These are phyloP conservation scores for Planoprotostelium fungivorum DNA, from an alignment of 78 protist species.

Conservation along the genomic window DNA sequence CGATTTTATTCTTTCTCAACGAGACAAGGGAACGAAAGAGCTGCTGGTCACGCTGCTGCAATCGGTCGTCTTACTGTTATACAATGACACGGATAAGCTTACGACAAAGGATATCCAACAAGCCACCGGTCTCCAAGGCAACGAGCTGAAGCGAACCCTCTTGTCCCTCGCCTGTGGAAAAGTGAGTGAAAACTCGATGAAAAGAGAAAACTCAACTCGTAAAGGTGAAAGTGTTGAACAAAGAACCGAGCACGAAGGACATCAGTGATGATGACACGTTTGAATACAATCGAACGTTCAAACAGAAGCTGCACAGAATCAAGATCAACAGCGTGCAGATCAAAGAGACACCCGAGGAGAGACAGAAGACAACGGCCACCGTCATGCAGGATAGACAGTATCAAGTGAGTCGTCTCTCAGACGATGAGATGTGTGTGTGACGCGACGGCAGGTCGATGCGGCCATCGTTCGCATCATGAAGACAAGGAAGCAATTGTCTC, in stretches of 20 bases:
- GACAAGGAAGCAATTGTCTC: constrained; percentile 78
- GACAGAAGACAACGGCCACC: constrained; percentile 61
- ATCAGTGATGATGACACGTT: constrained; percentile 72
- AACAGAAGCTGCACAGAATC: constrained; percentile 47
- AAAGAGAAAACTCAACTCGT: background rate
- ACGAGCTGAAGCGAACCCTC: constrained; percentile 72
- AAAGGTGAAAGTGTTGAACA: background rate
- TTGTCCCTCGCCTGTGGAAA: constrained; percentile 71
- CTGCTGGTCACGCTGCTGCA: constrained; percentile 78
- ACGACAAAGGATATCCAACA: constrained; percentile 35
- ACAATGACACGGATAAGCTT: constrained; percentile 54
- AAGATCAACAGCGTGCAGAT: constrained; percentile 86
- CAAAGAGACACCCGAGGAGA: constrained; percentile 86
- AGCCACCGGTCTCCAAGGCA: constrained; percentile 28
- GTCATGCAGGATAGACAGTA: constrained; percentile 78
- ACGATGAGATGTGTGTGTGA: background rate
- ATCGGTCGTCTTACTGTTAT: constrained; percentile 72
- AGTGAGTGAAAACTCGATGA: constrained; percentile 14
- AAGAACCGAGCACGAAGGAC: constrained; percentile 4
- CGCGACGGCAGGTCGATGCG: constrained; percentile 90
- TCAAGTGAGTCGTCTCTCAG: background rate
- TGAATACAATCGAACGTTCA: constrained; percentile 68
- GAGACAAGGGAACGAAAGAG: constrained; percentile 68
- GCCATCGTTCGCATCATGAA: constrained; percentile 96
- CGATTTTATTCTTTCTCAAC: no score